Percentiles rank a stretch among this genome's conserved stretches.
Evolutionary conservation across 2,329 filamentous ascomycete genomes (phyloP).

Genomic region (Cladosporium sp.): DNA sequence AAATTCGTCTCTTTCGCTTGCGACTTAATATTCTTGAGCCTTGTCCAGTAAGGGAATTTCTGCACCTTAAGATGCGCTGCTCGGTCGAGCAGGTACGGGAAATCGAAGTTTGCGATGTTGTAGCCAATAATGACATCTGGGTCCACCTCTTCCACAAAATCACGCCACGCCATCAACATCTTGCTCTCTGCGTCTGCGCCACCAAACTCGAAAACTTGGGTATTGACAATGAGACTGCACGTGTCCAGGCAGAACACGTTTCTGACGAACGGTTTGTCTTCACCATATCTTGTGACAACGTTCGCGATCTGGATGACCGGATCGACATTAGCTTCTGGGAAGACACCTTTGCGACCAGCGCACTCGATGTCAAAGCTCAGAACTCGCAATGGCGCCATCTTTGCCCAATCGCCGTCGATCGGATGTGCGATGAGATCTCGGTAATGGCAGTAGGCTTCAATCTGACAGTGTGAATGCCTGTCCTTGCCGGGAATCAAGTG

Average conservation of each 20-base stretch:
- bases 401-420: slow-evolving; percentile 91
- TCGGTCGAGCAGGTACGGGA: slow-evolving; percentile 88
- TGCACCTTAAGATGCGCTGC: slow-evolving; percentile 78
- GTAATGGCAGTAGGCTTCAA: slow-evolving; percentile 85
- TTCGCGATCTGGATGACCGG: slow-evolving; percentile 98
- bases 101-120: slow-evolving; percentile 99
- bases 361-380: slow-evolving; percentile 99
- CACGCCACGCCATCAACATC: slow-evolving; percentile 89
- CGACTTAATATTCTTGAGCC: slow-evolving; percentile 70
- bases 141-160: slow-evolving; percentile 86
- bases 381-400: slow-evolving; percentile 91
- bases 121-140: slow-evolving; percentile 98
- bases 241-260: slow-evolving; percentile 96
- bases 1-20: slow-evolving; percentile 78
- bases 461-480: slow-evolving; percentile 90
- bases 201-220: slow-evolving; percentile 81
- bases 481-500: slow-evolving; percentile 64
- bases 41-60: slow-evolving; percentile 84
- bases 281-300: slow-evolving; percentile 89
- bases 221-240: slow-evolving; percentile 91
- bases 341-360: slow-evolving; percentile 94
- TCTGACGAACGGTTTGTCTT: slow-evolving; percentile 90
- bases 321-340: slow-evolving; percentile 87
- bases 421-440: slow-evolving; percentile 81
- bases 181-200: slow-evolving; percentile 63